These are phyloP conservation scores for Corylus avellana DNA, from an alignment of 306 rosid genomes.

Conservation along the genomic window DNA sequence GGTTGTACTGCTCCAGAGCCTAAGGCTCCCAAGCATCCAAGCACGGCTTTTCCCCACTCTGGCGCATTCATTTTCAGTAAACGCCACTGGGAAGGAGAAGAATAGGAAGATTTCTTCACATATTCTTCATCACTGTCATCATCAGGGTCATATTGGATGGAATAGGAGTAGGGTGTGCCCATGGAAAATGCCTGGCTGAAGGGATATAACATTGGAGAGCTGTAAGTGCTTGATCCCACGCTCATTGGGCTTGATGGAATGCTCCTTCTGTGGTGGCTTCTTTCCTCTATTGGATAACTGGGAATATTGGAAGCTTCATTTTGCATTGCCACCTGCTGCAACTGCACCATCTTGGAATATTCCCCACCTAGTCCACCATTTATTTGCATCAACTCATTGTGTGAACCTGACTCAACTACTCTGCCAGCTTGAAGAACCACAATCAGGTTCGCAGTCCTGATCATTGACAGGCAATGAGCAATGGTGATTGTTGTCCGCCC, in stretches of 20 bases:
- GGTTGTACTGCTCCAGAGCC: slow-evolving; percentile 93
- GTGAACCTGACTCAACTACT: slow-evolving; percentile 72
- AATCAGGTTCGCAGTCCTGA: slow-evolving; percentile 55
- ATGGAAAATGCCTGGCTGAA: slow-evolving; percentile 67
- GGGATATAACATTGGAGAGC: slow-evolving; percentile 50
- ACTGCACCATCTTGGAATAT: slow-evolving; percentile 69
- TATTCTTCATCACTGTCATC: slow-evolving; percentile 59
- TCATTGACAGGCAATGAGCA: slow-evolving; percentile 79
- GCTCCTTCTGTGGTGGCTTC: slow-evolving; percentile 48
- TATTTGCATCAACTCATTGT: slow-evolving; percentile 59
- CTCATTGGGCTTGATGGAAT: slow-evolving; percentile 63
- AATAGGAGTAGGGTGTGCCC: slow-evolving; percentile 79
- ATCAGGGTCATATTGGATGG: slow-evolving; percentile 60
- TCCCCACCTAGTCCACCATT: slow-evolving; percentile 60
- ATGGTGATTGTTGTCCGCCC: slow-evolving; percentile 82
- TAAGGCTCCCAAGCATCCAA: slow-evolving; percentile 83
- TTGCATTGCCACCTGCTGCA: slow-evolving; percentile 60
- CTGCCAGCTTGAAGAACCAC: slow-evolving; percentile 68
- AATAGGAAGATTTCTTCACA: slow-evolving; percentile 37
- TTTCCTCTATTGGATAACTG: slow-evolving; percentile 44
- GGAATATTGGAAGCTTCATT: slow-evolving; percentile 40
- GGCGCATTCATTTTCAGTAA: slow-evolving; percentile 76
- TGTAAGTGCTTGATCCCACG: slow-evolving; percentile 53
- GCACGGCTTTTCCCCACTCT: slow-evolving; percentile 70
- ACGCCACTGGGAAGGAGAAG: slow-evolving; percentile 73